Percentiles rank a stretch among this genome's conserved stretches.
phyloP scores from a whole-genome alignment of 1,139 yeast species.

The Eremothecium coryli region DNA sequence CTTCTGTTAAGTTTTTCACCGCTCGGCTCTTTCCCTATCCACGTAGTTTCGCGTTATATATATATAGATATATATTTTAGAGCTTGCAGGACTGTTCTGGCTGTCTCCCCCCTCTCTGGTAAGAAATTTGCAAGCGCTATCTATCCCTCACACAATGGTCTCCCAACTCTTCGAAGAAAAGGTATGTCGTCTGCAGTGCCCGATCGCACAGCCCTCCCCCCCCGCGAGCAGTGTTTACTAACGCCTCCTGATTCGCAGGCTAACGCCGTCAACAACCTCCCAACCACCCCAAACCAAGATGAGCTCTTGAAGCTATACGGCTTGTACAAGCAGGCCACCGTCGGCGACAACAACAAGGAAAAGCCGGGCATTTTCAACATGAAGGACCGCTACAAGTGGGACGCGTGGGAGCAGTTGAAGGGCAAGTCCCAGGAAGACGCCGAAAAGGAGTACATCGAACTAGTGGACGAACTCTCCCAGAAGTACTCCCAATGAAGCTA shows the following conservation, averaged over 20 bases:
- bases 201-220: neutral
- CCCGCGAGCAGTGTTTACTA: too few relatives aligned
- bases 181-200: conserved; percentile 6
- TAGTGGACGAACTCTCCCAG: conserved; percentile 60
- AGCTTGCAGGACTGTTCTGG: too few relatives aligned
- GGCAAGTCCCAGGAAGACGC: conserved; percentile 88
- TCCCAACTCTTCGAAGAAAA: conserved; percentile 30
- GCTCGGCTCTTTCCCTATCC: too few relatives aligned
- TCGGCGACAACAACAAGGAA: conserved; percentile 72
- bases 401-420: conserved; percentile 83
- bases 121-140: too few relatives aligned
- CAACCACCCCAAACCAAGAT: conserved; percentile 75
- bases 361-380: conserved; percentile 85
- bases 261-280: conserved; percentile 62
- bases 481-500: conserved; percentile 31
- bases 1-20: too few relatives aligned
- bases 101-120: too few relatives aligned
- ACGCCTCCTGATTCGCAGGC: conserved; percentile 48
- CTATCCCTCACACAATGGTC: conserved; percentile 26
- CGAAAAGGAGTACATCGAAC: conserved; percentile 65
- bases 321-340: conserved; percentile 91
- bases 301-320: conserved; percentile 81
- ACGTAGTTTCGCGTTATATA: too few relatives aligned
- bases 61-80: too few relatives aligned
- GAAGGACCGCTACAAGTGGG: conserved; percentile 97